phyloP scores from a whole-genome alignment of 2,329 filamentous ascomycete genomes.

The Fusarium chlamydosporum region DNA sequence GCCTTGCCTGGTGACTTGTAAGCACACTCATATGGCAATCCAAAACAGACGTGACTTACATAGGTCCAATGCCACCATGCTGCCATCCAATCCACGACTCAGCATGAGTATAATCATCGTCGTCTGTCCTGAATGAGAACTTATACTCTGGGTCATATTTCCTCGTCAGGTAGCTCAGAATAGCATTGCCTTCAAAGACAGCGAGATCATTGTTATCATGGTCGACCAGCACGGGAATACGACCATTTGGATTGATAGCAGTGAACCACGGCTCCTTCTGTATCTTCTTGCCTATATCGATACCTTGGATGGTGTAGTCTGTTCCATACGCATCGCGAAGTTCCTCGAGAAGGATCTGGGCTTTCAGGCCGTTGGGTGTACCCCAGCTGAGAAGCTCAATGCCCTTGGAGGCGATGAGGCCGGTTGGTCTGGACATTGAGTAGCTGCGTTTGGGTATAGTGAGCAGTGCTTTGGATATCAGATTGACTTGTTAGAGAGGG shows the following conservation, averaged over 20 bases:
- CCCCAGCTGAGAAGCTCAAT: slow-evolving; percentile 74
- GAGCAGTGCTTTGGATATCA: background rate
- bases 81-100: slow-evolving; percentile 75
- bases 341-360: slow-evolving; percentile 74
- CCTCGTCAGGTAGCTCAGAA: slow-evolving; percentile 80
- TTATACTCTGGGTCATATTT: slow-evolving; percentile 74
- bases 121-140: slow-evolving; percentile 58
- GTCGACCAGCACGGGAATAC: slow-evolving; percentile 76
- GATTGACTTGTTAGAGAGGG: background rate
- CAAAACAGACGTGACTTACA: slow-evolving; percentile 50
- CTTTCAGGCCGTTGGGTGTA: slow-evolving; percentile 70
- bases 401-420: slow-evolving; percentile 72
- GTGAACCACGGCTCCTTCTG: slow-evolving; percentile 79
- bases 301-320: slow-evolving; percentile 70
- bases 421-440: slow-evolving; percentile 59
- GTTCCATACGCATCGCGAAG: slow-evolving; percentile 74
- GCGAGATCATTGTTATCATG: slow-evolving; percentile 72
- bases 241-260: slow-evolving; percentile 73
- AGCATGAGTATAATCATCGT: slow-evolving; percentile 55
- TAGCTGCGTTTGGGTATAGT: background rate
- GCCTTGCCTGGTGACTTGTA: slow-evolving; percentile 69
- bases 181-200: slow-evolving; percentile 82
- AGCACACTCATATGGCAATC: background rate
- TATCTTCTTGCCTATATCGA: slow-evolving; percentile 73
- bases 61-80: slow-evolving; percentile 80